Base-by-base conservation (phyloP, 179 eudicot species). In the Dionaea muscipula region DNA sequence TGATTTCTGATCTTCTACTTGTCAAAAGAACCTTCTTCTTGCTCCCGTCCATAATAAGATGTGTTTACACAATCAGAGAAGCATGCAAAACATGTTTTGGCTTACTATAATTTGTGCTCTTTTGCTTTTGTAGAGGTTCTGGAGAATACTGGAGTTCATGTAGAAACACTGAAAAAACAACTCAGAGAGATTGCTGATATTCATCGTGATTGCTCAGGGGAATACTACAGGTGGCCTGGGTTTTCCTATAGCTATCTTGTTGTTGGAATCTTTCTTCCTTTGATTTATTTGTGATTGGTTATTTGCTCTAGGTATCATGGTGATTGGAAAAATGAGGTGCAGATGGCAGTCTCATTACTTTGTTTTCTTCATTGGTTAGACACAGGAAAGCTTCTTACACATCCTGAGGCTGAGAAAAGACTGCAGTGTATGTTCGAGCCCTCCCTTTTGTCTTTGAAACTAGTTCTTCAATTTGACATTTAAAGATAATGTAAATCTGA, bases 361-460 rank as follows among this genome's bases (percentile, higher is more conserved):
- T 81, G 83, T 36, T 82, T 80, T 55, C 68, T 82, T 78, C 81
- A 80, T 51, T 82, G 85, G 85, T 63, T 82, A 37, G 90, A 82
- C 51, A 77, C 81, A 0, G 85, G 78, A 49, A 68, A 39, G 58
- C 90, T 82, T 68, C 83, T 78, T 55, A 48, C 72, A 40, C 81
- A 82, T 51, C 19, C 69, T 15, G 79, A 79, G 62, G 81, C 73
- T 41, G 83, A 77, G 72, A 76, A 72, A 46, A 77, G 68, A 64
- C 80, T 82, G 58, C 83, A 76, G 17, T 72, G 89, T 82, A 79
- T 53, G 89, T 59, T 45, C 10, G 18, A 43, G 20, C 21, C 47
- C 21, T 43, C 9, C 47, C 22, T 17, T 43, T 16, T 16, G 20
- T 43, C 43, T 28, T 3, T 28, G 35, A 28, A 3, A 28, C 35